Conservation (phyloP, 345 rosid species). For the Sisymbrium irio region DNA sequence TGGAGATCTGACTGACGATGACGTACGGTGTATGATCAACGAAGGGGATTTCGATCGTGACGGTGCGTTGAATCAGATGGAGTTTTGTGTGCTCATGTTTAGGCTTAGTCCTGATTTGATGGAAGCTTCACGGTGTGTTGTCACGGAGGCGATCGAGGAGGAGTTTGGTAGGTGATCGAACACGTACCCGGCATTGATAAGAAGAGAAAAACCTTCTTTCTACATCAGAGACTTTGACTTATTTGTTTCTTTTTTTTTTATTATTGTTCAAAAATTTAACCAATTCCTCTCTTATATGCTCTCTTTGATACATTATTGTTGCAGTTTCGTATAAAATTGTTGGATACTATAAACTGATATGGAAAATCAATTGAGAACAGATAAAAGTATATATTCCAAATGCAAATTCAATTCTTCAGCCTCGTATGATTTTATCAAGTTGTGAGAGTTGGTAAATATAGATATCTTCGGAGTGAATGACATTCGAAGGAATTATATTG, state of each 20-base stretch:
- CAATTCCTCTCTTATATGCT: background rate
- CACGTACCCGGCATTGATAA: background rate
- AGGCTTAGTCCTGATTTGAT: constrained; percentile 80
- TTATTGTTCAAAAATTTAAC: background rate
- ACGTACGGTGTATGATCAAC: constrained; percentile 56
- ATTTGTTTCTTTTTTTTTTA: background rate
- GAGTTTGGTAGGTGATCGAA: constrained; percentile 33
- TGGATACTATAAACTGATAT: background rate
- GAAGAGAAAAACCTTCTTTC: background rate
- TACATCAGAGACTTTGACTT: background rate
- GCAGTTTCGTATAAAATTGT: background rate
- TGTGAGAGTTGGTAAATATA: background rate
- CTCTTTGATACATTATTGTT: constrained; percentile 7
- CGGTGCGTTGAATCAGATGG: constrained; percentile 80
- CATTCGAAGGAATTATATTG: too few species aligned
- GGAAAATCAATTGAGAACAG: background rate
- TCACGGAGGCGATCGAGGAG: constrained; percentile 61
- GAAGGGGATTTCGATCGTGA: constrained; percentile 82
- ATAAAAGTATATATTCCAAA: background rate
- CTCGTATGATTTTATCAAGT: background rate
- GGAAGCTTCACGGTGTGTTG: constrained; percentile 62
- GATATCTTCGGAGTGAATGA: background rate
- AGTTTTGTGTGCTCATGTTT: constrained; percentile 91
- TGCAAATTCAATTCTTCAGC: background rate
- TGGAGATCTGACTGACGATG: constrained; percentile 71